Base-by-base conservation (phyloP, 176 grass and related monocot genomes). In the Saccharum officinarum region DNA sequence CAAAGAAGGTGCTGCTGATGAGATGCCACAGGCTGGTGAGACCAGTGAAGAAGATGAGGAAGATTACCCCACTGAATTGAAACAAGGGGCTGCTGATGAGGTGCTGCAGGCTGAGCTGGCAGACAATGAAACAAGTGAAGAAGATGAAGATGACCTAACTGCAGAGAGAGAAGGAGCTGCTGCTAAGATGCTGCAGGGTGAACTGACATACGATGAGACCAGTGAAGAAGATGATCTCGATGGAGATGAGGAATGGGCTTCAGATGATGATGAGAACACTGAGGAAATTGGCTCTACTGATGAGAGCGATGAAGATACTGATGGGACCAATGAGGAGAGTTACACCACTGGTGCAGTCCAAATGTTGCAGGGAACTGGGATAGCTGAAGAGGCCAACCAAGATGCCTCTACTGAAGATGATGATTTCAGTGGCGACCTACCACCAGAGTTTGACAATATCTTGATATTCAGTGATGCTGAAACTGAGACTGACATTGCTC, bases 361-460 rank as follows among this genome's bases (percentile, higher is more conserved):
- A 7, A 82, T 76, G 62, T 26, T 25, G 33, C 60, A 59, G 45
- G 78, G 16, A 40, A 72, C 80, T 60, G 47, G 3, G 15, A 44
- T 50, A 30, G 33, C 14, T 41, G 66, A 52, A 28, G 49, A 18
- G 34, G 36, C 6, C 22, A 72, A 14, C n/a, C 26, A 86, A 12
- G 26, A 65, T 61, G 70, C 33, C 36, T 80, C 57, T 18, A 18
- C 77, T 30, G 80, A 84, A 22, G 85, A 87, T 25, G 89, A 91
- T 87, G 89, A 91, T 81, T 87, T 91, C 54, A 80, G 62, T 26
- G 6, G 13, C 54, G 85, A 84, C n/a, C 77, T 91, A 22, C 72
- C 77, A 44, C 20, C 70, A 10, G 83, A 86, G 50, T 92, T 83
- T 44, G 79, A 86, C 40, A 7, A 61, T 86, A 18, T 38, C 0